Percentiles rank a stretch among this genome's conserved stretches.
These are phyloP conservation scores for Phlyctochytrium bullatum DNA, from an alignment of 192 early-diverging fungal genomes.

Conservation along the genomic window DNA sequence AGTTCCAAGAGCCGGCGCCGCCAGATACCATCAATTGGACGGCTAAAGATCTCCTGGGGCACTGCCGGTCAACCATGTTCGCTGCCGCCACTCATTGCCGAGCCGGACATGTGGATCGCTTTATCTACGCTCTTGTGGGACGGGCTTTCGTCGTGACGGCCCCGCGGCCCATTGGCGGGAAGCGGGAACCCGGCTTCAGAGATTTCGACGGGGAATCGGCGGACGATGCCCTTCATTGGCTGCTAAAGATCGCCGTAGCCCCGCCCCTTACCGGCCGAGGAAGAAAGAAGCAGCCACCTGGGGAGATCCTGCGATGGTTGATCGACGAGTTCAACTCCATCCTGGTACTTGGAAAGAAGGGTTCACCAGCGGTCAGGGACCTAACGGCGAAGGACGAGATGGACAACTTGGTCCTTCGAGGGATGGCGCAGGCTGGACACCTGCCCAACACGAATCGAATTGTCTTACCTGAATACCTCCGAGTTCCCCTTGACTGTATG, in stretches of 20 bases:
- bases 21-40: not conserved
- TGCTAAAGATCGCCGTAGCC: not conserved
- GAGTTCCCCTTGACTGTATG: no score
- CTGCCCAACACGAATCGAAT: not conserved
- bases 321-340: not conserved
- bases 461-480: not conserved
- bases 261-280: not conserved
- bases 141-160: not conserved
- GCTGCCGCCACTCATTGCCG: not conserved
- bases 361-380: not conserved
- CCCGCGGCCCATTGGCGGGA: not conserved
- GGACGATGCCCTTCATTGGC: not conserved
- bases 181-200: not conserved
- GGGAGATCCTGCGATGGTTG: not conserved
- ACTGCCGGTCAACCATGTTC: not conserved
- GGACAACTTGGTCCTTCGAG: not conserved
- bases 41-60: not conserved
- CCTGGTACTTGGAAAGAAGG: not conserved
- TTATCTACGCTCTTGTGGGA: not conserved
- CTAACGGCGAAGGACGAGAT: not conserved
- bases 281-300: not conserved
- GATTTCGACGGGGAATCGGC: not conserved
- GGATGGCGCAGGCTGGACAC: not conserved
- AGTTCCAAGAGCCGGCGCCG: not conserved
- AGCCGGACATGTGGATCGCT: not conserved